Evolutionary conservation across 2,329 filamentous ascomycete genomes (phyloP).

Genomic region (Pleomassaria siparia): DNA sequence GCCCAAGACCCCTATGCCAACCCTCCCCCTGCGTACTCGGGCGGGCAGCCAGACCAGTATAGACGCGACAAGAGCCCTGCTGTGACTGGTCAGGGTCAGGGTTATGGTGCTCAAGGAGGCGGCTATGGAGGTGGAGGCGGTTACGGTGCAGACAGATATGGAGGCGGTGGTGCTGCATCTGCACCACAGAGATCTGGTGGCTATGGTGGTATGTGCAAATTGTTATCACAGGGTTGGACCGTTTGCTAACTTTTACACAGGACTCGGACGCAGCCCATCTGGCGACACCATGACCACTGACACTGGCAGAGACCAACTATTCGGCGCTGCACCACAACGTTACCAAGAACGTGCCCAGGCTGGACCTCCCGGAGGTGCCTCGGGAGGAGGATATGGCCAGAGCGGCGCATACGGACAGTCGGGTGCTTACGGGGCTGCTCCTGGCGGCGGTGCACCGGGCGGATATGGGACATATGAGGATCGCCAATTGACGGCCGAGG

Average conservation of each 20-base stretch:
- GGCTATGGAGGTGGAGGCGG: conserved; percentile 33
- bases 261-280: conserved; percentile 52
- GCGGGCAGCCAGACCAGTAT: conserved; percentile 30
- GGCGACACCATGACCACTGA: conserved; percentile 55
- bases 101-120: conserved; percentile 30
- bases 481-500: conserved; percentile 59
- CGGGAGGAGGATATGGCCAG: conserved; percentile 23
- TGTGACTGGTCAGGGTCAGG: conserved; percentile 43
- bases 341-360: conserved; percentile 46
- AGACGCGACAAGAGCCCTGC: conserved; percentile 49
- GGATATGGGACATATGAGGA: conserved; percentile 61
- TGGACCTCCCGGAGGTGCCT: conserved; percentile 34
- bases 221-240: background rate
- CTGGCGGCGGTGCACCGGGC: conserved; percentile 24
- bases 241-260: conserved; percentile 43
- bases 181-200: conserved; percentile 37
- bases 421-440: conserved; percentile 25
- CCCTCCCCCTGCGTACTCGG: conserved; percentile 43
- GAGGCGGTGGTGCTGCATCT: conserved; percentile 30
- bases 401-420: conserved; percentile 16
- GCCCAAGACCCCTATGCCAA: conserved; percentile 57
- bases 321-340: conserved; percentile 59
- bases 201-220: conserved; percentile 42
- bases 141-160: conserved; percentile 56
- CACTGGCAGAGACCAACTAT: conserved; percentile 64